Percentiles rank a stretch among this genome's conserved stretches.
Evolutionary conservation across 805 yeast species (phyloP).

Genomic region (Wickerhamomyces xylosicus): DNA sequence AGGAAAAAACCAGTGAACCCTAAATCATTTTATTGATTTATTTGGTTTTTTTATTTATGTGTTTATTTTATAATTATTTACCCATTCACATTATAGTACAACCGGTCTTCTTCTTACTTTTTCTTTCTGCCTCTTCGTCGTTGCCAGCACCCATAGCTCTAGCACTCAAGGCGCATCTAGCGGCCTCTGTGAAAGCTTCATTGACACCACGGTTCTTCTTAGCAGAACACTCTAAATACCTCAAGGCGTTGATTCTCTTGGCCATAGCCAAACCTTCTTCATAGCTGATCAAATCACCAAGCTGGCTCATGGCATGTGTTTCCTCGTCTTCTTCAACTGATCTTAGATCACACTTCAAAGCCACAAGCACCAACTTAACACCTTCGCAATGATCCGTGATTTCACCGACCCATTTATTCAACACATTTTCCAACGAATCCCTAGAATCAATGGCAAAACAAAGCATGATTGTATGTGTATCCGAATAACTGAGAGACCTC

Average conservation of each 20-base stretch:
- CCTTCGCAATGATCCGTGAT: conserved; percentile 96
- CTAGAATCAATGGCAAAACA: conserved; percentile 92
- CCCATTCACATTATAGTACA: conserved; percentile 37
- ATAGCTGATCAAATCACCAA: conserved; percentile 59
- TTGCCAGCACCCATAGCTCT: conserved; percentile 66
- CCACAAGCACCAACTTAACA: conserved; percentile 86
- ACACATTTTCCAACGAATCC: conserved; percentile 91
- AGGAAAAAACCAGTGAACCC: no score
- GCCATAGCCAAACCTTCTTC: conserved; percentile 94
- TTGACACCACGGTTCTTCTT: conserved; percentile 96
- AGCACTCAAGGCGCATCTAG: conserved; percentile 89
- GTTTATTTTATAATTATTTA: no score
- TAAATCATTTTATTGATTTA: no score
- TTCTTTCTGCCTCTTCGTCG: conserved; percentile 24
- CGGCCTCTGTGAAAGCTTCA: conserved; percentile 98
- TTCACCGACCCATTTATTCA: conserved; percentile 94
- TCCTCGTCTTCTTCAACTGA: conserved; percentile 45
- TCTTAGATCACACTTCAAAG: conserved; percentile 89
- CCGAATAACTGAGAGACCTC: conserved; percentile 85
- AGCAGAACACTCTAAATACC: conserved; percentile 95
- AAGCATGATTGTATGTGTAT: conserved; percentile 93
- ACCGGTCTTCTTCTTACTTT: conserved; percentile 7
- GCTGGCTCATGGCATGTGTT: conserved; percentile 14
- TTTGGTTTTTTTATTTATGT: no score
- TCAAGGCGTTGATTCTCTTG: conserved; percentile 82